phyloP scores from a whole-genome alignment of 2,329 filamentous ascomycete genomes.

The Trichophyton verrucosum region DNA sequence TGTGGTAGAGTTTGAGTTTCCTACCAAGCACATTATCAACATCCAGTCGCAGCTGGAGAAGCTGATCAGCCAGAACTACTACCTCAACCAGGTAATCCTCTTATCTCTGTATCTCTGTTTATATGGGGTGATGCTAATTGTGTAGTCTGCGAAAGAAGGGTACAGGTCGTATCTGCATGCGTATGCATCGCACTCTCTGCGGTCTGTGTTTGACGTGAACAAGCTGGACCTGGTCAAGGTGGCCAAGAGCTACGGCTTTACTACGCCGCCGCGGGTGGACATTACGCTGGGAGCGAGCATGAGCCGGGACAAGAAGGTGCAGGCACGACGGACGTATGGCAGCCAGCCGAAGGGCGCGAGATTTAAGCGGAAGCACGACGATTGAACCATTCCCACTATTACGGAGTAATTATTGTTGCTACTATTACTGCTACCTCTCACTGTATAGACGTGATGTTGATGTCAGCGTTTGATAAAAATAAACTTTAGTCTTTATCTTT shows the following conservation, averaged over 20 bases:
- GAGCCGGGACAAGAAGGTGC: constrained; percentile 58
- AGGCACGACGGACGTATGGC: constrained; percentile 58
- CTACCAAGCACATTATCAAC: constrained; percentile 79
- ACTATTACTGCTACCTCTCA: background rate
- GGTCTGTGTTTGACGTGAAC: constrained; percentile 73
- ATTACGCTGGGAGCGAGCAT: constrained; percentile 66
- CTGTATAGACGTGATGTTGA: background rate
- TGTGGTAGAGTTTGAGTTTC: constrained; percentile 92
- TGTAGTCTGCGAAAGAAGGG: constrained; percentile 52
- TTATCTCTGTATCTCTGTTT: background rate
- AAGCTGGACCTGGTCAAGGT: constrained; percentile 74
- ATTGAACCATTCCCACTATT: background rate
- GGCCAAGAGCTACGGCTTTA: constrained; percentile 72
- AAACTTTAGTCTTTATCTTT: no score
- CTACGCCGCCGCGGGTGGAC: constrained; percentile 63
- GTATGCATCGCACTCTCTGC: constrained; percentile 74
- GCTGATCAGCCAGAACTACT: constrained; percentile 90
- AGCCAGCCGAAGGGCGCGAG: constrained; percentile 60
- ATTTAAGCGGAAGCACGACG: constrained; percentile 39
- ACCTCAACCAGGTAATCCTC: constrained; percentile 64
- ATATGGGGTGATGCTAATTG: constrained; percentile 7
- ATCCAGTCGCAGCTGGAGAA: constrained; percentile 87
- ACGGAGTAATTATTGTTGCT: no score
- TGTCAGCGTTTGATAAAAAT: background rate
- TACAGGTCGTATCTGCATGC: constrained; percentile 89